Evolutionary conservation across 2,329 filamentous ascomycete genomes (phyloP).

Genomic region (Talaromyces sp.): DNA sequence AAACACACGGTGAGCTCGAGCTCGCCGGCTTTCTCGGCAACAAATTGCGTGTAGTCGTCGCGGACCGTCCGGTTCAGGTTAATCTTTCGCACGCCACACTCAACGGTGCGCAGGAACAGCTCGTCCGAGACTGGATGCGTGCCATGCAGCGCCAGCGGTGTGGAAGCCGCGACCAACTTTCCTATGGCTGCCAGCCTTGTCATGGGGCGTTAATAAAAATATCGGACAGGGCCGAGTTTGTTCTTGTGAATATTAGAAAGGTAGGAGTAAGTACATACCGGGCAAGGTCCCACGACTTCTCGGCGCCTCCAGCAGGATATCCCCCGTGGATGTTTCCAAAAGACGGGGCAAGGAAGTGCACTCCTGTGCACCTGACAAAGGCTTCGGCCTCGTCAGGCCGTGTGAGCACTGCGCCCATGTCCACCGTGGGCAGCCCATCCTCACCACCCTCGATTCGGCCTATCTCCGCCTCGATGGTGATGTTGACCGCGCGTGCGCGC

Average conservation of each 20-base stretch:
- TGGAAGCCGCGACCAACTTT: constrained; percentile 1
- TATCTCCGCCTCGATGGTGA: constrained; percentile 3
- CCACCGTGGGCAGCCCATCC: background rate
- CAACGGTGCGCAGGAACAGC: constrained; percentile 16
- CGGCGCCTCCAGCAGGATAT: constrained; percentile 18
- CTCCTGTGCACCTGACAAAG: background rate
- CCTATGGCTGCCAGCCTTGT: constrained; percentile 10
- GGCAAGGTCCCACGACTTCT: constrained; percentile 11
- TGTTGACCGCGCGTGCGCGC: background rate
- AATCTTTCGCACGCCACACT: constrained; percentile 19
- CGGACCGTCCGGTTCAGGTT: constrained; percentile 21
- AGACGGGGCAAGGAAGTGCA: background rate
- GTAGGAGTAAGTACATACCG: too few relatives aligned
- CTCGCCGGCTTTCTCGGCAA: constrained; percentile 9
- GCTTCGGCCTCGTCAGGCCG: background rate
- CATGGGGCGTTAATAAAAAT: too few relatives aligned
- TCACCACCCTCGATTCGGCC: background rate
- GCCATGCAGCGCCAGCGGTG: constrained; percentile 16
- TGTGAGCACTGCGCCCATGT: background rate
- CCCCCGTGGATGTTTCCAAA: constrained; percentile 5
- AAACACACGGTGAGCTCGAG: constrained; percentile 13
- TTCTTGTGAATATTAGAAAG: too few relatives aligned
- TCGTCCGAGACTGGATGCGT: constrained; percentile 18
- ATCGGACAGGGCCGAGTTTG: too few relatives aligned
- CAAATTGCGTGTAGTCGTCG: constrained; percentile 18